A percentile compares a stretch with the other conserved stretches of the same genome.
Conservation (phyloP, 495 filamentous ascomycete genomes). For the Penicillium tannophilum region DNA sequence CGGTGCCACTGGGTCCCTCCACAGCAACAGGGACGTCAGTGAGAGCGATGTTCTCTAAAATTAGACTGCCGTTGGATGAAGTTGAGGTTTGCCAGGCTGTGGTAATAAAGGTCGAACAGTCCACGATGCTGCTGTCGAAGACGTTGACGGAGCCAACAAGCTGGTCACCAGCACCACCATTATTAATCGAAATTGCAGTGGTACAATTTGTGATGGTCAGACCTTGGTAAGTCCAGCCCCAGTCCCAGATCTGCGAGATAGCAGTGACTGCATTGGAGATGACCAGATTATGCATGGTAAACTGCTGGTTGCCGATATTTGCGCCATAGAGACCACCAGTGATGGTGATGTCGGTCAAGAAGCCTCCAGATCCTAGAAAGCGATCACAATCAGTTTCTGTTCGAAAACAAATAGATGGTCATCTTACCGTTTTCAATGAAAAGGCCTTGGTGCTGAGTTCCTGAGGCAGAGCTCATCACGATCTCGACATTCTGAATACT, state of each 20-base stretch:
- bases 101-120: conserved; percentile 64
- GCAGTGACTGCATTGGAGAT: conserved; percentile 66
- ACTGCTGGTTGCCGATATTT: conserved; percentile 77
- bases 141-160: conserved; percentile 53
- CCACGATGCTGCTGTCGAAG: conserved; percentile 60
- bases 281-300: conserved; percentile 72
- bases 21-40: conserved; percentile 62
- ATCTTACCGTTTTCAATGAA: conserved; percentile 71
- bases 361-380: conserved; percentile 64
- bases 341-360: conserved; percentile 64
- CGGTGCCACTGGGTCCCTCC: conserved; percentile 49
- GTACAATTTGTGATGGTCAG: conserved; percentile 51
- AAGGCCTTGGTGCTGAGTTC: conserved; percentile 70
- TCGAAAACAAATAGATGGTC: conserved; percentile 18
- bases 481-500: conserved; percentile 80
- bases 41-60: conserved; percentile 70
- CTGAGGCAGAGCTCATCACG: conserved; percentile 59
- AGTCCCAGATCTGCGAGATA: conserved; percentile 61
- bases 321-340: conserved; percentile 70
- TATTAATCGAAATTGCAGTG: conserved; percentile 52
- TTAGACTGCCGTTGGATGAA: conserved; percentile 54
- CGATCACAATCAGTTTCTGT: conserved; percentile 2
- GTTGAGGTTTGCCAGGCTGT: conserved; percentile 50
- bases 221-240: conserved; percentile 59
- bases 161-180: conserved; percentile 36